A percentile compares a stretch with the other conserved stretches of the same genome.
phyloP scores from a whole-genome alignment of 176 grass and related monocot genomes.

The Carex myosuroides region DNA sequence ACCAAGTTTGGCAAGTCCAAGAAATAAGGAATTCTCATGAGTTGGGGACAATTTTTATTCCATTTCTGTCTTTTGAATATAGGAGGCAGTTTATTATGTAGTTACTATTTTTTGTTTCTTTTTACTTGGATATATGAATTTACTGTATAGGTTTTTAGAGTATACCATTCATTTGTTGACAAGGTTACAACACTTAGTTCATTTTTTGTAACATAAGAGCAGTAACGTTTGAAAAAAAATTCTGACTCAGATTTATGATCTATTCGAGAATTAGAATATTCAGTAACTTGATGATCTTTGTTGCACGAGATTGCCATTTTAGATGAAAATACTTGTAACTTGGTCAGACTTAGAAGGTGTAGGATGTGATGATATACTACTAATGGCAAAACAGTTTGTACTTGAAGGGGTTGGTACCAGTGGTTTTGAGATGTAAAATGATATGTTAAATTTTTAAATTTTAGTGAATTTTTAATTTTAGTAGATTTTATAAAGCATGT shows the following conservation, averaged over 20 bases:
- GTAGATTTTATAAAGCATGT: too few relatives aligned
- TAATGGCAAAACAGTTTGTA: too few relatives aligned
- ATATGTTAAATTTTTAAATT: too few relatives aligned
- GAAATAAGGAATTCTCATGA: constrained; percentile 8
- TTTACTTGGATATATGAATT: not conserved
- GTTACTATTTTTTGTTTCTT: not conserved
- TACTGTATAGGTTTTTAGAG: not conserved
- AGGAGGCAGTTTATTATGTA: not conserved
- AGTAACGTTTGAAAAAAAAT: not conserved
- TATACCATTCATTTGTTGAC: not conserved
- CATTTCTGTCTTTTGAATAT: not conserved
- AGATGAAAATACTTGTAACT: too few relatives aligned
- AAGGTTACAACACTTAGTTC: not conserved
- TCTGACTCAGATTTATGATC: not conserved
- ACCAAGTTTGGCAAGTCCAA: constrained; percentile 20
- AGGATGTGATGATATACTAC: too few relatives aligned
- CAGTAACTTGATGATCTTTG: too few relatives aligned
- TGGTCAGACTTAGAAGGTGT: too few relatives aligned
- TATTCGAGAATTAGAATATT: not conserved
- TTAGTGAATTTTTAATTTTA: too few relatives aligned
- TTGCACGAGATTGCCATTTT: not conserved
- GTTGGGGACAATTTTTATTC: not conserved
- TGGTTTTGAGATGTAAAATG: too few relatives aligned
- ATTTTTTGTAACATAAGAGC: not conserved
- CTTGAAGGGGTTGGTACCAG: too few relatives aligned